Evolutionary conservation across 345 rosid species (phyloP).

Genomic region (Citrus australasica): DNA sequence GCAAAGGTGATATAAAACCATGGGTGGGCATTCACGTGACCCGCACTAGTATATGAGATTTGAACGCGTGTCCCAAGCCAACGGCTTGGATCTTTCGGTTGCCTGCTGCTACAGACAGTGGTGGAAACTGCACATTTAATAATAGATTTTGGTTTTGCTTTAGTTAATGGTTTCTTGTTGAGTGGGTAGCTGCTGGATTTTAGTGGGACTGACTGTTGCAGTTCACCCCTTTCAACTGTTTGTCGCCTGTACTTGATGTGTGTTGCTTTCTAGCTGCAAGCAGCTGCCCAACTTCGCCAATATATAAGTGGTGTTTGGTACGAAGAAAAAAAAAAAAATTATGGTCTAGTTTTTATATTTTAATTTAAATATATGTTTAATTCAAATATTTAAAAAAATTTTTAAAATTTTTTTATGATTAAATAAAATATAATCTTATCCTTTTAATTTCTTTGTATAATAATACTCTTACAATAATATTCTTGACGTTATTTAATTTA

Average conservation of each 20-base stretch:
- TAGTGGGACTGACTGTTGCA: not conserved
- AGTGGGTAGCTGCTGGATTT: not conserved
- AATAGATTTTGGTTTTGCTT: not conserved
- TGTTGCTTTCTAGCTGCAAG: not conserved
- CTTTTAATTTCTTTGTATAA: no score
- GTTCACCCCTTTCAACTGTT: not conserved
- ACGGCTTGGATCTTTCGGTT: not conserved
- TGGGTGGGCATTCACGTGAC: conserved; percentile 13
- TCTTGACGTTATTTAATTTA: no score
- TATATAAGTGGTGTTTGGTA: not conserved
- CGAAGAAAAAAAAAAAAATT: no score
- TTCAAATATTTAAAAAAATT: no score
- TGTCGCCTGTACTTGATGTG: not conserved
- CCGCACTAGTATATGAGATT: not conserved
- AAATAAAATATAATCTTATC: no score
- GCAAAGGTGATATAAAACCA: conserved; percentile 16
- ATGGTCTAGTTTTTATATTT: no score
- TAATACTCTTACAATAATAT: no score
- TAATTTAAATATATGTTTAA: no score
- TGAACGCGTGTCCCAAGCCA: conserved; percentile 5
- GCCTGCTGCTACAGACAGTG: not conserved
- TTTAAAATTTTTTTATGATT: no score
- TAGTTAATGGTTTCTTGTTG: conserved; percentile 10
- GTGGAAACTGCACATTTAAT: not conserved
- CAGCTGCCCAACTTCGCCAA: not conserved